Percentiles rank a stretch among this genome's conserved stretches.
Conservation (phyloP, 2,329 filamentous ascomycete genomes). For the Calonectria henricotiae region DNA sequence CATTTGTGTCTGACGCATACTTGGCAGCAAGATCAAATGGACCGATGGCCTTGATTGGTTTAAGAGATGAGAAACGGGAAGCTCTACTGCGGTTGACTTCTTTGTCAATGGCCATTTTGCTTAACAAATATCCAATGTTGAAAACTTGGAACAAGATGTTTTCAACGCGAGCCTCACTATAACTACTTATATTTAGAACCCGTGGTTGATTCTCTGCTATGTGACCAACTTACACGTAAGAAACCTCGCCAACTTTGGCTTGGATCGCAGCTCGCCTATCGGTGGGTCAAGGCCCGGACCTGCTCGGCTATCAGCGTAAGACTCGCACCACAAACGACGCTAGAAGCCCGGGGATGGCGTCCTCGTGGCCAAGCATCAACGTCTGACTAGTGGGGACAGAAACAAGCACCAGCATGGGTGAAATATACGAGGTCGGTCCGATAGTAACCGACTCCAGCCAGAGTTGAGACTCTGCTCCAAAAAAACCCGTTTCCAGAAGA, state of each 20-base stretch:
- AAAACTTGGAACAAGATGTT: not conserved
- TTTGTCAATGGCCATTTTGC: conserved; percentile 22
- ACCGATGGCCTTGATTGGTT: not conserved
- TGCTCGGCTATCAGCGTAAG: conserved; percentile 26
- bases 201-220: not conserved
- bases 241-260: not conserved
- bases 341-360: conserved; percentile 1
- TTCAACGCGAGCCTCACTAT: not conserved
- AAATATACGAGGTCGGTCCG: not conserved
- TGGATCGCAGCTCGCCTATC: conserved; percentile 20
- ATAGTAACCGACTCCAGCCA: conserved; percentile 20
- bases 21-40: conserved; percentile 20
- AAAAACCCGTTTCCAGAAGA: not conserved
- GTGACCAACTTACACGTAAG: not conserved
- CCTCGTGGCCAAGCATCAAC: conserved; percentile 15
- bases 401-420: not conserved
- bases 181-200: conserved; percentile 7
- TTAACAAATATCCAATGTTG: not conserved
- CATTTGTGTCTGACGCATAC: not conserved
- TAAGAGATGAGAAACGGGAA: conserved; percentile 13
- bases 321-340: conserved; percentile 10
- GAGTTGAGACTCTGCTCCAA: not conserved
- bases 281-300: conserved; percentile 14
- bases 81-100: not conserved
- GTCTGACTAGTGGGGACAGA: conserved; percentile 16